Evolutionary conservation across 805 yeast genomes (phyloP).

Genomic region (Hanseniaspora lachancei): DNA sequence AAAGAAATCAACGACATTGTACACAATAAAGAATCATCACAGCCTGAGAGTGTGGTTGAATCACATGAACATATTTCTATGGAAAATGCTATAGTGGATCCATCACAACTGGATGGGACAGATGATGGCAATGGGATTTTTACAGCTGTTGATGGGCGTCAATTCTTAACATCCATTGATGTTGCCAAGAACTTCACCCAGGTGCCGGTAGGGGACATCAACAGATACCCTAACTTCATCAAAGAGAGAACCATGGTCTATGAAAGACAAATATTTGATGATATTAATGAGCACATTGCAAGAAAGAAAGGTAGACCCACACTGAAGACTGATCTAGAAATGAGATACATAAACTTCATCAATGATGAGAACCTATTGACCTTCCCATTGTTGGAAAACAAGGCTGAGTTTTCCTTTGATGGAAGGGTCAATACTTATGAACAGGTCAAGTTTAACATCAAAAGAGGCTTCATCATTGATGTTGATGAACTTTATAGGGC

Average conservation of each 20-base stretch:
- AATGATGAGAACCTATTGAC: slow-evolving; percentile 26
- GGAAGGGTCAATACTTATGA: slow-evolving; percentile 42
- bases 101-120: not conserved
- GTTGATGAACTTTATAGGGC: not conserved
- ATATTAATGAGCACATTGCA: slow-evolving; percentile 18
- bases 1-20: not conserved
- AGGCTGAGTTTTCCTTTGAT: slow-evolving; percentile 34
- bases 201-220: slow-evolving; percentile 4
- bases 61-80: not conserved
- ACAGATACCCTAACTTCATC: not conserved
- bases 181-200: slow-evolving; percentile 1
- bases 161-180: slow-evolving; percentile 3
- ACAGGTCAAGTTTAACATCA: slow-evolving; percentile 54
- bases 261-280: slow-evolving; percentile 13
- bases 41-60: not conserved
- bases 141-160: not conserved
- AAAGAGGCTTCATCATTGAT: slow-evolving; percentile 8
- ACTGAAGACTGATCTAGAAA: slow-evolving; percentile 82
- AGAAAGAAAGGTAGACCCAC: slow-evolving; percentile 79
- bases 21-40: not conserved
- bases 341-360: slow-evolving; percentile 75
- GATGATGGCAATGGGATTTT: slow-evolving; percentile 8
- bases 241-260: not conserved
- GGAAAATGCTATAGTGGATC: slow-evolving; percentile 8
- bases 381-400: not conserved